Percentiles rank a stretch among this genome's conserved stretches.
Conservation (phyloP, 768 basidiomycete genomes). For the Tylopilus balloui region DNA sequence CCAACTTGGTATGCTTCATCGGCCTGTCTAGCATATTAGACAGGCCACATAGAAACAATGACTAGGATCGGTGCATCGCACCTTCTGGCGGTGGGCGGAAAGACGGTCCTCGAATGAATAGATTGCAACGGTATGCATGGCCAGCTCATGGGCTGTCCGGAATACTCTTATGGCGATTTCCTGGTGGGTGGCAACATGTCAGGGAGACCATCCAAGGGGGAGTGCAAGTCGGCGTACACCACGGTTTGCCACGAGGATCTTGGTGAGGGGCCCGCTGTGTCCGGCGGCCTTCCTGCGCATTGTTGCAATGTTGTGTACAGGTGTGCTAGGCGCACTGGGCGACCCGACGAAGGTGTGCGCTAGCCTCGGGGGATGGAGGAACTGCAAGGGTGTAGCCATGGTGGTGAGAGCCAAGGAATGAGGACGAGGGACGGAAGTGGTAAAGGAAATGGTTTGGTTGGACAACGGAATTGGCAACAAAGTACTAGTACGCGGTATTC, state of each 20-base stretch:
- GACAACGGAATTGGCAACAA: too few species aligned
- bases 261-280: constrained; percentile 85
- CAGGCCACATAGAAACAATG: constrained; percentile 28
- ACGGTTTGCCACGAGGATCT: constrained; percentile 89
- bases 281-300: constrained; percentile 89
- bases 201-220: constrained; percentile 7
- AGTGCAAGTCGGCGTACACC: constrained; percentile 53
- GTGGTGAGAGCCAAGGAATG: constrained; percentile 19
- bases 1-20: constrained; percentile 99
- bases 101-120: constrained; percentile 96
- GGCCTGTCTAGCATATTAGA: constrained; percentile 47
- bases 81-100: constrained; percentile 97
- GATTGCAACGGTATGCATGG: constrained; percentile 99
- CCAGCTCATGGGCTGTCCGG: constrained; percentile 95
- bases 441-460: too few species aligned
- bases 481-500: constrained; percentile 32
- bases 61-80: constrained; percentile 36
- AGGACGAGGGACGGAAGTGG: too few species aligned
- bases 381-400: constrained; percentile 30
- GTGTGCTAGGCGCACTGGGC: constrained; percentile 77
- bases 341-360: constrained; percentile 67
- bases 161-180: constrained; percentile 99
- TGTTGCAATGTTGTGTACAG: constrained; percentile 85
- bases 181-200: constrained; percentile 35
- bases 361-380: constrained; percentile 68